Conservation (phyloP, 192 early-diverging fungal genomes). For the Paraglomus occultum region DNA sequence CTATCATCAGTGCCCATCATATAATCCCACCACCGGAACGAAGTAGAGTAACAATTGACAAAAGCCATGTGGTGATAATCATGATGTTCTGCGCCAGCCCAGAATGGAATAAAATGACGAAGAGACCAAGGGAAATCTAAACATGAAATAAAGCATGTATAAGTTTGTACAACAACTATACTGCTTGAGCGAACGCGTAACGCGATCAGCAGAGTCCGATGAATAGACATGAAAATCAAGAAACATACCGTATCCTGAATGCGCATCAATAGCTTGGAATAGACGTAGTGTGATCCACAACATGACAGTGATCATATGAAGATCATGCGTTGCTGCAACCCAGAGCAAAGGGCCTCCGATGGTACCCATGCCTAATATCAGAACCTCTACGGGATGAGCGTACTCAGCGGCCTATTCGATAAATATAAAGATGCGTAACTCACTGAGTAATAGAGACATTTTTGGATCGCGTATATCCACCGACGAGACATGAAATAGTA, state of each 20-base stretch:
- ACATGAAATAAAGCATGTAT: background rate
- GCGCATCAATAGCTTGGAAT: conserved; percentile 83
- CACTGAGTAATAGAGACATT: background rate
- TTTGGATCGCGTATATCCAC: background rate
- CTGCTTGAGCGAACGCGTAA: no score
- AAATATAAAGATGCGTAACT: background rate
- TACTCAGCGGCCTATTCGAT: conserved; percentile 70
- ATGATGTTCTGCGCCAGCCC: conserved; percentile 92
- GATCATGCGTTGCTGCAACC: conserved; percentile 57
- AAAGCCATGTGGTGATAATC: conserved; percentile 90
- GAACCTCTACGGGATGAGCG: conserved; percentile 82
- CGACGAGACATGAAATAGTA: no score
- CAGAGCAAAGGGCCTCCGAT: conserved; percentile 77
- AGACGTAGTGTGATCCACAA: conserved; percentile 81
- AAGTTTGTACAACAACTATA: background rate
- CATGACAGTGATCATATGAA: conserved; percentile 85
- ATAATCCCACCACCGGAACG: conserved; percentile 91
- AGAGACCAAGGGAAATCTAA: conserved; percentile 91
- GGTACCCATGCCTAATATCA: conserved; percentile 85
- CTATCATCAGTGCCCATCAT: conserved; percentile 82
- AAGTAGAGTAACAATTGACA: conserved; percentile 76
- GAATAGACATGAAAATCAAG: background rate
- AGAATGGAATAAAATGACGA: conserved; percentile 80
- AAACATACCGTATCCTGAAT: conserved; percentile 72
- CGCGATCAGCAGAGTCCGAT: no score